Conservation (phyloP, 2,329 filamentous ascomycete species). For the Sclerotinia subarctica region DNA sequence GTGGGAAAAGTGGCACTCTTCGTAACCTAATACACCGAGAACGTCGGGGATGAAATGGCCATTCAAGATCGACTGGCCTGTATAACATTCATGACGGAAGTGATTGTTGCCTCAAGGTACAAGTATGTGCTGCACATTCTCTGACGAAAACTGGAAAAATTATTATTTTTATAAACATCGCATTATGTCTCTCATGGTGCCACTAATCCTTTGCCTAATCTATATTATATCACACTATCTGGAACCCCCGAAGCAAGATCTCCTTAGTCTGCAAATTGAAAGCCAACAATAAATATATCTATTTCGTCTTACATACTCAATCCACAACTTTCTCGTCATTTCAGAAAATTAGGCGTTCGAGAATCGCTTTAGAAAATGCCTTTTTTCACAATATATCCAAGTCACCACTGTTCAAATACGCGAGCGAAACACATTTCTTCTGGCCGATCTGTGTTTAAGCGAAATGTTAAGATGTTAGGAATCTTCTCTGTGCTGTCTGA, state of each 20-base stretch:
- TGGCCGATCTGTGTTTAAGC: not conserved
- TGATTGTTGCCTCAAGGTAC: not conserved
- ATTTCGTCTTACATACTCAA: not conserved
- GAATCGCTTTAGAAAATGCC: not conserved
- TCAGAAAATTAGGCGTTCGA: not conserved
- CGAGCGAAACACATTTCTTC: not conserved
- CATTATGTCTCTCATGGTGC: not conserved
- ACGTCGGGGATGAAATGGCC: not conserved
- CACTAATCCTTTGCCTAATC: not conserved
- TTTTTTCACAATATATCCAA: not conserved
- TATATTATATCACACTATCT: not conserved
- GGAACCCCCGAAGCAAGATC: not conserved
- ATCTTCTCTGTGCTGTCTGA: not conserved
- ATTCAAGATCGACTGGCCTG: not conserved
- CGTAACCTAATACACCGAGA: not conserved
- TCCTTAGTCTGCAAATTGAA: not conserved
- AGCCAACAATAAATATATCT: not conserved
- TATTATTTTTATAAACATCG: not conserved
- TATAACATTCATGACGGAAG: not conserved
- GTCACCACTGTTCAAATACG: not conserved
- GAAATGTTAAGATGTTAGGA: not conserved
- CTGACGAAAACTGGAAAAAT: not conserved
- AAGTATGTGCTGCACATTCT: not conserved
- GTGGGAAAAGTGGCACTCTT: too few relatives aligned
- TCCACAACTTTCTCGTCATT: not conserved